Base-by-base conservation (phyloP, 2,329 filamentous ascomycete genomes). In the Monilinia polystroma region DNA sequence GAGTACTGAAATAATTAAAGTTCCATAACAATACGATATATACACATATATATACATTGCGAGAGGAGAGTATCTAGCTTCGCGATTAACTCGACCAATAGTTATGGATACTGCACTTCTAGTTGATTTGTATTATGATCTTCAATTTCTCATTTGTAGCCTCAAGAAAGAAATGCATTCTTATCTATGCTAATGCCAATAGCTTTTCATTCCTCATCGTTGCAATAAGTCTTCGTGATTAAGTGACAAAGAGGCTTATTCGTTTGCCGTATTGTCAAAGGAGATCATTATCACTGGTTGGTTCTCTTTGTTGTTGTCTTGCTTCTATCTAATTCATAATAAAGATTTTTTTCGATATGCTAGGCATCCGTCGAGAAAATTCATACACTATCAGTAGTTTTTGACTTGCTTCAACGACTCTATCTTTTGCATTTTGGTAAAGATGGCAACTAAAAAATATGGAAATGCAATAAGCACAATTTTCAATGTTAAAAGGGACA, bases 251-350 rank as follows among this genome's bases (percentile, higher is more conserved):
- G 32, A 55, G 20, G 38, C 0, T n/a, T 5, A 1, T n/a, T n/a
- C 4, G 12, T 14, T 41, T 41, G 11, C 32, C 14, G 12, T 38
- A 2, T 18, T 35, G 23, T 51, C n/a, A 62, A 51, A 52, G 58
- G n/a, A 38, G 0, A 60, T 49, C 7, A 14, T 8, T 51, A 38
- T 51, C 32, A 4, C 20, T 35, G n/a, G 14, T 38, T 20, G 4
- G 8, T 51, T 62, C 20, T 26, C 58, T 62, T 62, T 62, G 58
- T 60, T 38, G 45, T 35, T 35, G 2, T 18, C 6, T 49, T 60
- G 10, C 14, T 47, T 38, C 29, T 11, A 26, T 18, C 3, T 20
- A 38, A 26, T 20, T 1, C 38, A 4, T 12, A 26, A 60, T 29
- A 62, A 62, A 62, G 58, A 26, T 1, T 38, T 11, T 51, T 20